Base-by-base conservation (phyloP, 1,139 yeast genomes). In the Kodamaea fungicola region DNA sequence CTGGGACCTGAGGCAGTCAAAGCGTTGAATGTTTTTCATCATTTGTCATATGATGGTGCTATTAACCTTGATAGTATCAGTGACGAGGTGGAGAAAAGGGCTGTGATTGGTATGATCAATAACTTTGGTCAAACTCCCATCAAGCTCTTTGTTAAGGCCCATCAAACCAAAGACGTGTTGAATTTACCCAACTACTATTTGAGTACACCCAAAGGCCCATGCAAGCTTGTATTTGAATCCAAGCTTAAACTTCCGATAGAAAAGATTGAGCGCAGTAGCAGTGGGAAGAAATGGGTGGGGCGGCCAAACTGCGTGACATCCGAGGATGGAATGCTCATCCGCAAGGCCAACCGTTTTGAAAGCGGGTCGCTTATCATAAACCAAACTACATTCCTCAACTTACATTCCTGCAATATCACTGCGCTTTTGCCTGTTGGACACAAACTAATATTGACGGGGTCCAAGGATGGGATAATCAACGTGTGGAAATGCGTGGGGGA, bases 91-190 rank as follows among this genome's bases (percentile, higher is more conserved):
- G 95, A 87, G 54, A 73, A 82, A 44, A 68, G 80, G 28, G 92
- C 95, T 0, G 73, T 82, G 2, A 83, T 87, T 23, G 90, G 95
- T 1, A 83, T 84, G 53, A 87, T 87, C 33, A 90, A 87, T 53
- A 87, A 87, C 56, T 87, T 87, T 66, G 96, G 96, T 0, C 96
- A 87, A 55, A 87, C 95, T 0, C 96, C 96, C 1, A 54, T 73
- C 33, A 85, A 83, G 47, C 62, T 87, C 8, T 86, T 87, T 49
- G 63, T 60, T 7, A 71, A 68, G 39, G 80, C 88, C 0, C 96
- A 87, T 55, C 80, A 83, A 1, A 45, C 52, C 28, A 69, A 72
- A 34, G 76, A 69, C 2, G 64, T 69, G 0, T 52, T 63, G 30
- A 62, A 59, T 40, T 40, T 61, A 12, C 68, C 75, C 2, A 62